Percentiles rank a stretch among this genome's conserved stretches.
These are phyloP conservation scores for Entomortierella beljakovae DNA, from an alignment of 192 early-diverging fungal genomes.

Conservation along the genomic window DNA sequence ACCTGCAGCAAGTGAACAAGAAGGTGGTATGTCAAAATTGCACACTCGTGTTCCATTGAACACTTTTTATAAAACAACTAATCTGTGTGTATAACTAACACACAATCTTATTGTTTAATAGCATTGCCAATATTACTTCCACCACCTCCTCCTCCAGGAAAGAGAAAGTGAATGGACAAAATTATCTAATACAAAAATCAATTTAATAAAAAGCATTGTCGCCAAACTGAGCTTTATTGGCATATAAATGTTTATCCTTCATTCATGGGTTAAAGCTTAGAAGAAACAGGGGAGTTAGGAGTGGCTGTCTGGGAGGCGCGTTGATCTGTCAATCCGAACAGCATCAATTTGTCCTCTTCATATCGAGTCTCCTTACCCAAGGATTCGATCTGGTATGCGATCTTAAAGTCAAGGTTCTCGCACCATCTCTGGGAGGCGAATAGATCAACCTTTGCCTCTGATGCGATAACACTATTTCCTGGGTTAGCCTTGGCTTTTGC, in stretches of 20 bases:
- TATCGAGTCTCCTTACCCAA: conserved; percentile 23
- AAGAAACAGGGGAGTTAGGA: neutral
- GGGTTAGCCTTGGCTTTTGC: conserved; percentile 17
- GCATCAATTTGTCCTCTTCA: conserved; percentile 50
- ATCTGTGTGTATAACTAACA: neutral
- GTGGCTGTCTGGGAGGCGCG: conserved; percentile 10
- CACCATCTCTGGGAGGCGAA: conserved; percentile 47
- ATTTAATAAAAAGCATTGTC: neutral
- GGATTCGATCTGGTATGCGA: conserved; percentile 28
- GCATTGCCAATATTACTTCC: conserved; percentile 36
- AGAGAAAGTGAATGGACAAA: conserved; percentile 11
- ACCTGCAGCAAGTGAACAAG: conserved; percentile 15
- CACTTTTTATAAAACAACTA: no score
- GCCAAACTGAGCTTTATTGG: no score
- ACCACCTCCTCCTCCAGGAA: conserved; percentile 50
- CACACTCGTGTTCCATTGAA: no score
- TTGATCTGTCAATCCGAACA: conserved; percentile 39
- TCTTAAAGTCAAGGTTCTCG: conserved; percentile 26
- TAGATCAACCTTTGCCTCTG: conserved; percentile 25
- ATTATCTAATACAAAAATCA: neutral
- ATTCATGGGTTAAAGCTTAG: conserved; percentile 26
- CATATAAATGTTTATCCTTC: no score
- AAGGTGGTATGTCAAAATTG: conserved; percentile 15
- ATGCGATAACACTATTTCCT: neutral
- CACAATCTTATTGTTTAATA: neutral